These are phyloP conservation scores for Salix brachista DNA, from an alignment of 345 rosid species.

Conservation along the genomic window DNA sequence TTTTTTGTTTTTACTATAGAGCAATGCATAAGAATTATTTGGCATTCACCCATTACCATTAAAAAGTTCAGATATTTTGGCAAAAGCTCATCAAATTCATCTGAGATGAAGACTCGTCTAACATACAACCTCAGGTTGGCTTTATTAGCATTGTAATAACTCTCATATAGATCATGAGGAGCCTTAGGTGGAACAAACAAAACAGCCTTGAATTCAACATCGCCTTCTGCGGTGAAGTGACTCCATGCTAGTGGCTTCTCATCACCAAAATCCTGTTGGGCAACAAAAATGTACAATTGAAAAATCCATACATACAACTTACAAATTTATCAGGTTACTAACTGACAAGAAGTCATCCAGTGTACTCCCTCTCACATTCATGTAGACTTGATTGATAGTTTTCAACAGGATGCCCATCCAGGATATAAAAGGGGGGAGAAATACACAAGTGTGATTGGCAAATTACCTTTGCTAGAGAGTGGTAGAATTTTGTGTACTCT, in stretches of 20 bases:
- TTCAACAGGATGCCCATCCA: no score
- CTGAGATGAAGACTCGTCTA: slow-evolving; percentile 92
- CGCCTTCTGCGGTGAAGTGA: slow-evolving; percentile 94
- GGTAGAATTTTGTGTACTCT: slow-evolving; percentile 88
- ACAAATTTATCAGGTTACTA: neutral
- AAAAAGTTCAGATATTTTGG: slow-evolving; percentile 91
- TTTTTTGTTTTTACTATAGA: neutral
- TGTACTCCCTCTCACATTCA: no score
- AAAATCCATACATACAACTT: slow-evolving; percentile 1
- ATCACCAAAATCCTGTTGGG: slow-evolving; percentile 66
- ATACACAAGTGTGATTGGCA: neutral
- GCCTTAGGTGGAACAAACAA: slow-evolving; percentile 96
- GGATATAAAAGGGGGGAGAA: no score
- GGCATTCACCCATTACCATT: slow-evolving; percentile 42
- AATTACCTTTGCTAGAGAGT: slow-evolving; percentile 75
- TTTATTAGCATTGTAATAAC: slow-evolving; percentile 81
- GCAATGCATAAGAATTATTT: neutral
- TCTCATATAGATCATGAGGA: slow-evolving; percentile 85
- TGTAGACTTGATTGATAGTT: no score
- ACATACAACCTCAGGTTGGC: slow-evolving; percentile 92
- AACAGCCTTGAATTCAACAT: slow-evolving; percentile 93
- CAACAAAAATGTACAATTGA: slow-evolving; percentile 8
- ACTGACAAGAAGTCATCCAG: neutral
- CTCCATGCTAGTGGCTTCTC: slow-evolving; percentile 94
- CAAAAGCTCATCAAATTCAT: slow-evolving; percentile 93